Base-by-base conservation (phyloP, 805 yeast genomes). In the Suhomyces vadensis region DNA sequence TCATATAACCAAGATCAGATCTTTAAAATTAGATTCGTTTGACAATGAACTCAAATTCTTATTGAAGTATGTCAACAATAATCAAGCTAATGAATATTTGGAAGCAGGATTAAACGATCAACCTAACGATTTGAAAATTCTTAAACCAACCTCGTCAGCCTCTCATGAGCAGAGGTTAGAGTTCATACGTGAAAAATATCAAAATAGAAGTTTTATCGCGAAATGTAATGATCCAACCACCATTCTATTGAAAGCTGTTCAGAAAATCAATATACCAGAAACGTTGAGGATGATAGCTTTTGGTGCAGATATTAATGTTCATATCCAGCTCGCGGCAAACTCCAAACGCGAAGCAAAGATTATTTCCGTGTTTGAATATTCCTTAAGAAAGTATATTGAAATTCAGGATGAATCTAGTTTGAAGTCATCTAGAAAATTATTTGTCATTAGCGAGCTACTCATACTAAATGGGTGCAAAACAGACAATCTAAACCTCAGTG, bases 1-100 rank as follows among this genome's bases (percentile, higher is more conserved):
- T 0, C 90, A 85, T 51, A 74, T 89, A 4, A 79, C 94, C 5
- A 88, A 85, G 58, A 79, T 91, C 3, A 74, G 87, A 50, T 87
- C 96, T 0, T 68, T 91, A 42, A 83, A 79, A n/a, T 67, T 87
- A 36, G 97, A 91, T 59, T 77, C 78, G 22, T 75, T 83, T 54
- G 77, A 81, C 2, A 70, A 71, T 10, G 97, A 90, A 53, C 58
- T 78, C 4, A 66, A 77, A 11, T 73, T 77, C 9, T 67, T 89
- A 13, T 67, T 91, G 21, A 57, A 61, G 4, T 65, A 65, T 43
- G 67, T 78, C 33, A 74, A 79, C 46, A 91, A 91, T 60, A 62
- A 58, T 3, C 49, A 53, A 16, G 77, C 79, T 3, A 89, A 89
- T 56, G 52, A 65, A 5, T 76, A 83, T 36, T 81, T 87, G 67